phyloP scores from a whole-genome alignment of 2,329 filamentous ascomycete species.

The Gaeumannomyces sp. region DNA sequence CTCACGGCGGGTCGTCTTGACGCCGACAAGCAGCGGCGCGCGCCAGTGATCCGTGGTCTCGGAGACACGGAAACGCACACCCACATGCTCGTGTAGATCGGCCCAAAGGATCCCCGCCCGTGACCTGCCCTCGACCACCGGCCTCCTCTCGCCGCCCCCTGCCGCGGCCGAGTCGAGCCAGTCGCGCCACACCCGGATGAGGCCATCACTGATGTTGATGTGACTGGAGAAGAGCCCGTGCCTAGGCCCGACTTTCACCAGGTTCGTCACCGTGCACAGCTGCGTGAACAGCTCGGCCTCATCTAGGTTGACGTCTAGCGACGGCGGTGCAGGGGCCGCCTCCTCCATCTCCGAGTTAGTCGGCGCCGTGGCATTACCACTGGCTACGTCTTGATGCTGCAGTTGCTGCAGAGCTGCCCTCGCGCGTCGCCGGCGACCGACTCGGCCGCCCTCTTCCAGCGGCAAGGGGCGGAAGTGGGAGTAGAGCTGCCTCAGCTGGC shows the following conservation, averaged over 20 bases:
- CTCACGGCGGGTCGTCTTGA: conserved; percentile 60
- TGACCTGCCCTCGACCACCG: conserved; percentile 14
- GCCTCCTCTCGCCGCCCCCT: conserved; percentile 20
- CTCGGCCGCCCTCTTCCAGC: conserved; percentile 44
- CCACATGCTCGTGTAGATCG: conserved; percentile 55
- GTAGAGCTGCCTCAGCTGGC: conserved; percentile 53
- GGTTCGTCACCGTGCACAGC: conserved; percentile 59
- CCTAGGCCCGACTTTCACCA: conserved; percentile 59
- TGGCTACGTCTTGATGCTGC: conserved; percentile 14
- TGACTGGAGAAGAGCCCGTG: conserved; percentile 58
- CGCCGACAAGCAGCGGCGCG: conserved; percentile 47
- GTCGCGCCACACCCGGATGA: conserved; percentile 64
- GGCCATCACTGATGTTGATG: conserved; percentile 59
- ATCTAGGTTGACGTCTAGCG: conserved; percentile 59
- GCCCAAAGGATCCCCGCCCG: conserved; percentile 58
- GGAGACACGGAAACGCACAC: conserved; percentile 60
- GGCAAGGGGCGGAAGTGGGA: conserved; percentile 63
- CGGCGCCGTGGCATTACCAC: conserved; percentile 12
- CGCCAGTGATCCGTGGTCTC: conserved; percentile 36
- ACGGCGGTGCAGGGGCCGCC: conserved; percentile 36
- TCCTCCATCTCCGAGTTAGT: conserved; percentile 11
- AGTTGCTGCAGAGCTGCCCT: conserved; percentile 9
- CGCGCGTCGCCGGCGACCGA: conserved; percentile 32
- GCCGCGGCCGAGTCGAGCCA: conserved; percentile 55
- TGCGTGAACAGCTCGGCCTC: conserved; percentile 68